Evolutionary conservation across 1,284 basidiomycete species (phyloP).

Genomic region (Wolfiporia cocos): DNA sequence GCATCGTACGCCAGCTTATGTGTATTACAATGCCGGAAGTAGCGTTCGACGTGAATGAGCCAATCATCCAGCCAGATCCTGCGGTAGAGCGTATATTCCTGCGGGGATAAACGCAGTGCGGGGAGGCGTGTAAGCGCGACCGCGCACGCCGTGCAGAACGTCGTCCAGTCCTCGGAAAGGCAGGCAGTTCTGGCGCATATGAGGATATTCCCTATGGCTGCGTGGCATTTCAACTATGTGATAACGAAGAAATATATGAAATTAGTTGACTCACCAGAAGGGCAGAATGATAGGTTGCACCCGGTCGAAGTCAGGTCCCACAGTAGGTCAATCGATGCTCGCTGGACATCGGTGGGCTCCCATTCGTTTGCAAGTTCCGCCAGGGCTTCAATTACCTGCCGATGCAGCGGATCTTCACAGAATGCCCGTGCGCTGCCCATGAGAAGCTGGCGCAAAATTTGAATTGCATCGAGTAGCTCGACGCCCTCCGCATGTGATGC

Average conservation of each 20-base stretch:
- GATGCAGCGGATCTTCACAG: slow-evolving; percentile 7
- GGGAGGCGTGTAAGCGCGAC: slow-evolving; percentile 8
- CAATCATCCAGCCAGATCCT: slow-evolving; percentile 3
- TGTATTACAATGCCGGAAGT: slow-evolving; percentile 6
- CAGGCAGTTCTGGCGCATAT: slow-evolving; percentile 5
- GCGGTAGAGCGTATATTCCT: slow-evolving; percentile 1
- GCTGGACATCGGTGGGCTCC: slow-evolving; percentile 4
- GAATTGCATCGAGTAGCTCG: slow-evolving; percentile 6
- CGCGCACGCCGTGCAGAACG: slow-evolving; percentile 6
- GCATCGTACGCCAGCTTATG: slow-evolving; percentile 1
- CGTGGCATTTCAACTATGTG: too few species aligned
- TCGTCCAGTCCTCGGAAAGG: slow-evolving; percentile 2
- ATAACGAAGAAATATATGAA: neutral
- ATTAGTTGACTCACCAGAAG: slow-evolving; percentile 6
- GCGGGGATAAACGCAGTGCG: neutral
- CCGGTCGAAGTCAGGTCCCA: slow-evolving; percentile 10
- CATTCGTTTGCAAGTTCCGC: slow-evolving; percentile 3
- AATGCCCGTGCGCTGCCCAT: slow-evolving; percentile 5
- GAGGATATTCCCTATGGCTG: slow-evolving; percentile 9
- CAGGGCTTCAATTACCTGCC: slow-evolving; percentile 4
- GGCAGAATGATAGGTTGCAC: slow-evolving; percentile 10
- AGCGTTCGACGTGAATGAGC: slow-evolving; percentile 2
- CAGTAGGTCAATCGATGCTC: slow-evolving; percentile 5
- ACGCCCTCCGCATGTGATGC: too few species aligned
- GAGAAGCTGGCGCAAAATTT: slow-evolving; percentile 7